Base-by-base conservation (phyloP, 2,329 filamentous ascomycete species). In the Hirsutella rhossiliensis region DNA sequence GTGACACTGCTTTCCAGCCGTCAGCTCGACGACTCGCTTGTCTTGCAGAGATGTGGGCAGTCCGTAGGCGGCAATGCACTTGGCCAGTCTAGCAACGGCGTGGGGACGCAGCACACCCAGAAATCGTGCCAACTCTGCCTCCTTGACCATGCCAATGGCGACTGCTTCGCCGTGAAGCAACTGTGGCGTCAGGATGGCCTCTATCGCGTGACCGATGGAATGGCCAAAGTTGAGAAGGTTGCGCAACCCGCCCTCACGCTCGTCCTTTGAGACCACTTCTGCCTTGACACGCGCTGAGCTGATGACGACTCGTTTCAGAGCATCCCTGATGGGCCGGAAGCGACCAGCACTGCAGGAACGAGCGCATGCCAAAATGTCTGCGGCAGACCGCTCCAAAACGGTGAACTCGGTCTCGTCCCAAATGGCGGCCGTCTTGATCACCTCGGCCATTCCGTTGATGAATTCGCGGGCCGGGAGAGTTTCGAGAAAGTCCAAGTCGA, bases 391-490 rank as follows among this genome's bases (percentile, higher is more conserved):
- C 61, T 98, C 92, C 17, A 98, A 71, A 12, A 83, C 68, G 38
- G 82, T 75, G 60, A 98, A 98, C 58, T 96, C 90, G 11, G 73
- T 66, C 63, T 94, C 87, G 56, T 94, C 80, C 78, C 90, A 96
- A 54, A 98, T 97, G 43, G 92, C 92, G 3, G 92, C 92, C 4
- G 92, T 98, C 76, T 96, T 96, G 61, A 96, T 76, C 28, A 98
- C 90, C 68, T 98, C 92, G 23, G 90, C 92, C 90, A 98, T 96
- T 48, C 92, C 92, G 62, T 98, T 98, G 65, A 96, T 88, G 58
- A 98, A 90, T 65, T 98, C 90, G 52, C 92, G 76, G 51, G 83
- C 81, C 1, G 90, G 89, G 18, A 98, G 71, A 1, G 88, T 94
- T 60, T 94, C 87, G 44, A 98, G 72, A 59, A 98, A 97, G 45